Evolutionary conservation across 129 eudicot species (phyloP).

Genomic region (Flaveria robusta): DNA sequence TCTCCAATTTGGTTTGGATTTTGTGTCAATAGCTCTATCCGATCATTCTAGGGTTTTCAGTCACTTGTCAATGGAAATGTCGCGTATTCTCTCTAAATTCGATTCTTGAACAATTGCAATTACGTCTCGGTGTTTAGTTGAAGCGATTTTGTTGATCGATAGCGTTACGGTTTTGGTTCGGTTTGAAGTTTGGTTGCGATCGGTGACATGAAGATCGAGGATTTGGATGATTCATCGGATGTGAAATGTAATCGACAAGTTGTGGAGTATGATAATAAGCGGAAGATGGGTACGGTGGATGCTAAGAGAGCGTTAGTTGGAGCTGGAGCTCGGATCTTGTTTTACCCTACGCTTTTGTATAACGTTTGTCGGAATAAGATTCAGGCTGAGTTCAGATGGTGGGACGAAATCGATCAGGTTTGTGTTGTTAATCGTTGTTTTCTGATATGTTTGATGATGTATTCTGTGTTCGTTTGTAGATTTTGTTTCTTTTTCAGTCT

Average conservation of each 20-base stretch:
- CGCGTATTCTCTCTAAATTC: not conserved
- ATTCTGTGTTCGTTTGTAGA: not conserved
- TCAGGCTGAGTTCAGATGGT: constrained; percentile 83
- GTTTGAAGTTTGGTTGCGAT: constrained; percentile 36
- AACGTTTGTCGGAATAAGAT: constrained; percentile 78
- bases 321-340: constrained; percentile 85
- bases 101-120: constrained; percentile 11
- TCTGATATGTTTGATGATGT: not conserved
- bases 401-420: constrained; percentile 90
- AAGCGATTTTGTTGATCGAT: constrained; percentile 23
- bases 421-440: not conserved
- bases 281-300: constrained; percentile 55
- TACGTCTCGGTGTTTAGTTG: constrained; percentile 27
- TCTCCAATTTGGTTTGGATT: constrained; percentile 22
- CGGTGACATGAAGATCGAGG: constrained; percentile 68
- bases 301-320: constrained; percentile 80
- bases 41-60: constrained; percentile 16
- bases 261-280: constrained; percentile 18
- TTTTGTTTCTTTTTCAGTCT: not conserved
- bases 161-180: constrained; percentile 27
- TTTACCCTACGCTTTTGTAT: constrained; percentile 84
- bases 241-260: constrained; percentile 15
- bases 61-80: not conserved
- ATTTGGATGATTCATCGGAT: constrained; percentile 50
- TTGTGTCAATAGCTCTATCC: constrained; percentile 2